These are phyloP conservation scores for Ascomycota sp. DNA, from an alignment of 2,329 filamentous ascomycete species.

Conservation along the genomic window DNA sequence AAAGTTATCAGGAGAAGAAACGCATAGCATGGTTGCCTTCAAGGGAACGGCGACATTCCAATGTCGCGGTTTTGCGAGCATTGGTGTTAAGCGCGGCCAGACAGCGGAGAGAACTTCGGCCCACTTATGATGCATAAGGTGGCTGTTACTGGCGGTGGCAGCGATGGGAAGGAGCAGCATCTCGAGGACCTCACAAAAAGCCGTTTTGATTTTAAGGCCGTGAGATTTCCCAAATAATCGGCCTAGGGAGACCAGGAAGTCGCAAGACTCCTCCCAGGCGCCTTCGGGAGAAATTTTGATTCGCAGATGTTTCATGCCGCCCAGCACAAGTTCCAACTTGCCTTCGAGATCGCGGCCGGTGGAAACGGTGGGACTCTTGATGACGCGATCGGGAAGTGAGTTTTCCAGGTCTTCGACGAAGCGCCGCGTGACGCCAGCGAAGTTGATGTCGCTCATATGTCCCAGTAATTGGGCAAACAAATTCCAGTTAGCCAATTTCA, in stretches of 20 bases:
- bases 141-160: constrained; percentile 51
- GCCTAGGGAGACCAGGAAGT: constrained; percentile 66
- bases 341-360: constrained; percentile 51
- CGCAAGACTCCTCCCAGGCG: constrained; percentile 70
- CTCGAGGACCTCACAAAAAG: constrained; percentile 83
- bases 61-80: constrained; percentile 81
- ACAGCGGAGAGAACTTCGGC: constrained; percentile 63
- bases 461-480: constrained; percentile 83
- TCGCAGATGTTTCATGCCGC: constrained; percentile 77
- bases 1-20: constrained; percentile 70
- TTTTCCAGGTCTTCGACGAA: constrained; percentile 66
- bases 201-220: constrained; percentile 76
- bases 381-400: constrained; percentile 53
- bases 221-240: constrained; percentile 70
- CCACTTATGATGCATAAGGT: constrained; percentile 71
- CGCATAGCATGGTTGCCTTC: constrained; percentile 69
- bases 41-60: constrained; percentile 81
- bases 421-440: constrained; percentile 59
- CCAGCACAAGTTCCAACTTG: constrained; percentile 68
- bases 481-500: constrained; percentile 88
- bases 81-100: constrained; percentile 57
- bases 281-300: constrained; percentile 55
- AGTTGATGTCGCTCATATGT: constrained; percentile 90
- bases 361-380: constrained; percentile 39
- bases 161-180: constrained; percentile 74